Base-by-base conservation (phyloP, 2,329 filamentous ascomycete genomes). In the Albifimbria verrucaria region DNA sequence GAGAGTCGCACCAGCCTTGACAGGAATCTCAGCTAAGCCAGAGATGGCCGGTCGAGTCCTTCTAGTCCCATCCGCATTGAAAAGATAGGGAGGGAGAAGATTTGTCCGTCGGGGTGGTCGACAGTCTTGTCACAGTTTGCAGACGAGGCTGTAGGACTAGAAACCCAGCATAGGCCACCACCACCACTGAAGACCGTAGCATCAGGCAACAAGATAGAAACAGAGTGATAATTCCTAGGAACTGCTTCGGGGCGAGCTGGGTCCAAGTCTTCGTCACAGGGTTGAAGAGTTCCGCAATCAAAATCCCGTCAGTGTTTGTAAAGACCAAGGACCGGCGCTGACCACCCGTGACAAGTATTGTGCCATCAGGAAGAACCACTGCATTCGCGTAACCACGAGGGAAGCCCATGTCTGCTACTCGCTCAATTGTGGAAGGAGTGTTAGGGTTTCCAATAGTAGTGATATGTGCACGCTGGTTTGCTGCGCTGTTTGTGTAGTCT, bases 61-160 rank as follows among this genome's bases (percentile, higher is more conserved):
- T 0, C 52, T 54, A 7, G 60, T 61, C 15, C 78, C 79, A 41
- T 77, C 67, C 3, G 60, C 28, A 25, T 73, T 75, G 55, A 81
- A 77, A 0, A 85, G 76, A 55, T 85, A 85, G 0, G 77, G 75
- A 82, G 82, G 5, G 70, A 72, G 62, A 77, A 85, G 50, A 85
- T 76, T 63, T 85, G 75, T 6, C 65, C 79, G 55, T 85, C 78
- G 36, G 72, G 72, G 56, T 85, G 82, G 52, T 85, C 64, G 54
- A 72, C 76, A 6, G 48, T 54, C 50, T 59, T 59, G 55, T 68
- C 67, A 55, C 65, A 72, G 9, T 52, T 52, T 26, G 57, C 57
- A 3, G 51, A 43, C 3, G 57, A 59, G 42, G 72, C 73, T 49
- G 59, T 63, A 3, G 57, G 50, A 28, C 39, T 59, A 15, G 51